Percentiles rank a stretch among this genome's conserved stretches.
These are phyloP conservation scores for Lineolata rhizophorae DNA, from an alignment of 495 filamentous ascomycete species.

Conservation along the genomic window DNA sequence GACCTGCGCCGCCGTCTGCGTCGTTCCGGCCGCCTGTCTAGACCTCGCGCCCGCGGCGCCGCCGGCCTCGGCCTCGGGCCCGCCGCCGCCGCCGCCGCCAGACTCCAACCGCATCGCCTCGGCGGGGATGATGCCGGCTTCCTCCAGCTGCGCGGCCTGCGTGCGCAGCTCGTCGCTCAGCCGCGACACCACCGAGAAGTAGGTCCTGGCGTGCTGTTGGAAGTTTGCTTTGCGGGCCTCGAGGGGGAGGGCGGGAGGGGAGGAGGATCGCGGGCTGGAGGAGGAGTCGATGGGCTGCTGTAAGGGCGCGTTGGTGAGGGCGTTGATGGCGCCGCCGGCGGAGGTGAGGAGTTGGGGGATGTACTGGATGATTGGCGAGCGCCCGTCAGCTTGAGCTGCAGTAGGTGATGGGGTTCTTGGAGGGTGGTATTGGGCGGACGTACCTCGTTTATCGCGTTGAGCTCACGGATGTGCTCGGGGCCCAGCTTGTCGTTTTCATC, in stretches of 20 bases:
- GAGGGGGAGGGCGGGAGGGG: slow-evolving; percentile 12
- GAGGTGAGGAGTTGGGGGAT: no score
- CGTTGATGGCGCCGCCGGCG: no score
- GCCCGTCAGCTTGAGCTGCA: no score
- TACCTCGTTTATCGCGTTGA: slow-evolving; percentile 56
- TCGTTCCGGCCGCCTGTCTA: slow-evolving; percentile 9
- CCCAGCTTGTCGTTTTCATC: no score
- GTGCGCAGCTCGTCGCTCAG: background rate
- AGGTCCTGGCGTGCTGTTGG: slow-evolving; percentile 11
- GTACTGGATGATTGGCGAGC: no score
- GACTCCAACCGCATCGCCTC: slow-evolving; percentile 12
- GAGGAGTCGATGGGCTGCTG: slow-evolving; percentile 7
- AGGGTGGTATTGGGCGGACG: no score
- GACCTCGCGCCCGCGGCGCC: background rate
- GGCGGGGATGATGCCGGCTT: slow-evolving; percentile 47
- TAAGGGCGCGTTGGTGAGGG: slow-evolving; percentile 2
- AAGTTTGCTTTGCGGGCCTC: slow-evolving; percentile 36
- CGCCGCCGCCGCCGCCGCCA: slow-evolving; percentile 6
- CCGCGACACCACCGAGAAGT: background rate
- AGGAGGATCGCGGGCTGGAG: slow-evolving; percentile 1
- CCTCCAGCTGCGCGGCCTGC: slow-evolving; percentile 9
- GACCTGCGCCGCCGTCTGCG: slow-evolving; percentile 16
- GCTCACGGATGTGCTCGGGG: slow-evolving; percentile 52
- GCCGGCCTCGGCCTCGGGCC: slow-evolving; percentile 1
- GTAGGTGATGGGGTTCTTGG: no score